Evolutionary conservation across 768 basidiomycete genomes (phyloP).

Genomic region (Agaricus bisporus): DNA sequence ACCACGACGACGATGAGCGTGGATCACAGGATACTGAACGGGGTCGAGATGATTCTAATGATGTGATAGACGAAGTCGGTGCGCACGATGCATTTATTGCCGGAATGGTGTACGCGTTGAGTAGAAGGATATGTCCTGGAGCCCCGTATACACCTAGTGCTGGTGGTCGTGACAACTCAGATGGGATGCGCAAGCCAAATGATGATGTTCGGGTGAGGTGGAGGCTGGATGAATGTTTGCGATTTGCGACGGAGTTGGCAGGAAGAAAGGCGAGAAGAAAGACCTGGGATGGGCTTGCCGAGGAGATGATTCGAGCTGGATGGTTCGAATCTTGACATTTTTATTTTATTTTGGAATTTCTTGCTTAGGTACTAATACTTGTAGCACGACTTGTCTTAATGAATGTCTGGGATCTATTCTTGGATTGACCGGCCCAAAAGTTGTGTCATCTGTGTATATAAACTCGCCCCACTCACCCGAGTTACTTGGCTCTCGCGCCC

Average conservation of each 20-base stretch:
- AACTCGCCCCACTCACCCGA: neutral
- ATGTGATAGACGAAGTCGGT: conserved; percentile 64
- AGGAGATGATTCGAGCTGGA: conserved; percentile 68
- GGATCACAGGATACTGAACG: conserved; percentile 58
- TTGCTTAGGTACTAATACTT: neutral
- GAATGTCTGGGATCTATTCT: neutral
- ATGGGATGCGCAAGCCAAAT: conserved; percentile 13
- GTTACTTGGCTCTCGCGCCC: neutral
- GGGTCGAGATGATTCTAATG: conserved; percentile 27
- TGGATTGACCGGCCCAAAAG: neutral
- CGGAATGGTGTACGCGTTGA: conserved; percentile 82
- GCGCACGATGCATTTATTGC: conserved; percentile 82
- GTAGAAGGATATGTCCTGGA: conserved; percentile 65
- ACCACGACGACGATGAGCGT: conserved; percentile 40
- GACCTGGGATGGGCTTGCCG: conserved; percentile 62
- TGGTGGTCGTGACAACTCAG: conserved; percentile 27
- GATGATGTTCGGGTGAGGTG: conserved; percentile 53
- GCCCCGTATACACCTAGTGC: conserved; percentile 66
- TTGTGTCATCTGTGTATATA: neutral
- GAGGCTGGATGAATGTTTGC: conserved; percentile 77
- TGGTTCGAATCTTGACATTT: conserved; percentile 62
- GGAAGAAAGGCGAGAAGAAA: conserved; percentile 64
- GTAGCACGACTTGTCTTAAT: neutral
- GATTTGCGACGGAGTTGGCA: conserved; percentile 83
- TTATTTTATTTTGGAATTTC: neutral